Evolutionary conservation across 371 early-diverging fungal species (phyloP).

Genomic region (Apophysomyces ossiformis): DNA sequence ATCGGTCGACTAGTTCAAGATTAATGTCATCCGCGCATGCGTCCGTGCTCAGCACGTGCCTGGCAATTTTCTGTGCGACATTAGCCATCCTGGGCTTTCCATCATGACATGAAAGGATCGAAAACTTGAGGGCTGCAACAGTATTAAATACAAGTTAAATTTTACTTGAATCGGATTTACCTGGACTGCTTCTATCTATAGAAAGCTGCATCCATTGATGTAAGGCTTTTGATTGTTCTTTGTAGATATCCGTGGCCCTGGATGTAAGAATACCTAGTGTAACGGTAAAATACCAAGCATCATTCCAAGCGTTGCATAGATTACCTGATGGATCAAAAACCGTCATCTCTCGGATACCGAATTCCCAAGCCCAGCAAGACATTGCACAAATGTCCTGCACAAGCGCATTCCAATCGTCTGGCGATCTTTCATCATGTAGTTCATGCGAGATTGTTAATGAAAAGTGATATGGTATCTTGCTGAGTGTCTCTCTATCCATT

Average conservation of each 20-base stretch:
- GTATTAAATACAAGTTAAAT: neutral
- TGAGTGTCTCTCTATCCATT: constrained; percentile 37
- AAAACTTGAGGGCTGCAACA: constrained; percentile 33
- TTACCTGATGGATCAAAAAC: constrained; percentile 51
- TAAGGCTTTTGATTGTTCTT: constrained; percentile 37
- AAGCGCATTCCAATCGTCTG: constrained; percentile 36
- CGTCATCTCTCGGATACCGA: constrained; percentile 45
- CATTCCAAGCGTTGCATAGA: constrained; percentile 1
- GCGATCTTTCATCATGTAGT: constrained; percentile 28
- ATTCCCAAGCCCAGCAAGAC: constrained; percentile 51
- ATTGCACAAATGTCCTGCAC: constrained; percentile 39
- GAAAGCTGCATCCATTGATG: constrained; percentile 36
- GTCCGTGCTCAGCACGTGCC: constrained; percentile 11
- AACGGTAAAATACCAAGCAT: constrained; percentile 1
- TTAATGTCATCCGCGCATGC: constrained; percentile 30
- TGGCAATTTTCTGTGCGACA: constrained; percentile 33
- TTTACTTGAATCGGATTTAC: constrained; percentile 13
- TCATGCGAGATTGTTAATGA: constrained; percentile 43
- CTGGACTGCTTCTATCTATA: constrained; percentile 5
- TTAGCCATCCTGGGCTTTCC: constrained; percentile 32
- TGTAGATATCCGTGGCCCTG: constrained; percentile 34
- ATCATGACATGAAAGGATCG: constrained; percentile 40
- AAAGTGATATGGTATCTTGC: constrained; percentile 51
- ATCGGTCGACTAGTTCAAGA: constrained; percentile 33
- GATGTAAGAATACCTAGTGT: constrained; percentile 32